Percentiles rank a stretch among this genome's conserved stretches.
Conservation (phyloP, 1,284 basidiomycete species). For the Tetrapyrgos nigripes region DNA sequence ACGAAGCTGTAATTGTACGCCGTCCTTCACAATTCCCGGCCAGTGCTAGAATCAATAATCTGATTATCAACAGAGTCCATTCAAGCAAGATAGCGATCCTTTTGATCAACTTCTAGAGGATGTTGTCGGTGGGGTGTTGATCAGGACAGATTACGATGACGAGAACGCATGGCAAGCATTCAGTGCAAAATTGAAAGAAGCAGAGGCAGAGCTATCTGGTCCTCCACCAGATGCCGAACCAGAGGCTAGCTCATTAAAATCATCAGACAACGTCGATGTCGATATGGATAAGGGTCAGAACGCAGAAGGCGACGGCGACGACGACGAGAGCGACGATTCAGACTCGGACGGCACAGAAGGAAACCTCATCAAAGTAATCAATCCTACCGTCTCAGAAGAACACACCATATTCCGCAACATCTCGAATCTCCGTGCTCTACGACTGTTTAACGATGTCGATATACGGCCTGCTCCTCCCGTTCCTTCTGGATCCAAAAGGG, state of each 20-base stretch:
- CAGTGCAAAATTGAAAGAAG: constrained; percentile 50
- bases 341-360: constrained; percentile 29
- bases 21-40: neutral
- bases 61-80: constrained; percentile 40
- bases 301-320: constrained; percentile 33
- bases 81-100: constrained; percentile 54
- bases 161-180: constrained; percentile 70
- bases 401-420: constrained; percentile 50
- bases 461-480: constrained; percentile 56
- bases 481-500: constrained; percentile 49
- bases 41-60: constrained; percentile 10
- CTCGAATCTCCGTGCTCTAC: constrained; percentile 69
- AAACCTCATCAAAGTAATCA: constrained; percentile 58
- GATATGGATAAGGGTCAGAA: constrained; percentile 32
- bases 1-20: constrained; percentile 6
- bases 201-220: constrained; percentile 55
- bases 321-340: constrained; percentile 42
- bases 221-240: constrained; percentile 25
- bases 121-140: constrained; percentile 56
- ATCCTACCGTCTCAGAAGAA: constrained; percentile 48
- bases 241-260: constrained; percentile 17
- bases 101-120: constrained; percentile 41
- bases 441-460: constrained; percentile 74
- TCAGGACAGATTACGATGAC: constrained; percentile 73
- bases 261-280: constrained; percentile 25